Conservation (phyloP, 73 alveolate species). For the Tetrahymena thermophila region DNA sequence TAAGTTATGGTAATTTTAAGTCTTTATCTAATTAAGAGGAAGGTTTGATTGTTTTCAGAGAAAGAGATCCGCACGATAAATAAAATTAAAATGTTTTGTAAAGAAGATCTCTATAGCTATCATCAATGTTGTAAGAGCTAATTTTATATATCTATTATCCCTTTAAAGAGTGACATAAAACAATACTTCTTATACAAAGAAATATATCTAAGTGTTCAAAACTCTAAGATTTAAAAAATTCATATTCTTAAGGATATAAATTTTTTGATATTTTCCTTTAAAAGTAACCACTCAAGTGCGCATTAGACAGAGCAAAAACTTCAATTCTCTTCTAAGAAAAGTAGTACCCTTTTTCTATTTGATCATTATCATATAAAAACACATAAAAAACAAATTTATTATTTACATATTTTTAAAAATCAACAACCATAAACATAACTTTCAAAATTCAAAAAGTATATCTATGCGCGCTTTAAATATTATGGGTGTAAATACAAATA, state of each 20-base stretch:
- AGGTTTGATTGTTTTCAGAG: not conserved
- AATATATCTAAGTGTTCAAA: not conserved
- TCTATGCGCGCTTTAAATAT: not conserved
- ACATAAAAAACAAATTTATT: too few relatives aligned
- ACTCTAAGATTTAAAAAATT: not conserved
- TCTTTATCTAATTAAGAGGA: not conserved
- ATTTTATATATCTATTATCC: not conserved
- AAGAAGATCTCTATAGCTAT: not conserved
- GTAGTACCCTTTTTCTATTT: not conserved
- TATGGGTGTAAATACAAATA: not conserved
- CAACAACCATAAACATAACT: not conserved
- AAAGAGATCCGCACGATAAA: not conserved
- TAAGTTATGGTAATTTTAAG: not conserved
- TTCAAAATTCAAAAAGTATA: not conserved
- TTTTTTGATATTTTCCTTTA: not conserved
- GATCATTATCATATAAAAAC: not conserved
- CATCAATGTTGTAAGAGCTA: not conserved
- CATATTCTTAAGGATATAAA: not conserved
- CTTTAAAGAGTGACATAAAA: not conserved
- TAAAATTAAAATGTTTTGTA: not conserved
- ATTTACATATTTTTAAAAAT: too few relatives aligned
- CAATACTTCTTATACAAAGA: not conserved
- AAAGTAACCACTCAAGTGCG: not conserved
- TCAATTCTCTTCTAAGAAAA: not conserved
- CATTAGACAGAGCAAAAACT: not conserved